Evolutionary conservation across 2,329 filamentous ascomycete genomes (phyloP).

Genomic region (Trichoderma sp.): DNA sequence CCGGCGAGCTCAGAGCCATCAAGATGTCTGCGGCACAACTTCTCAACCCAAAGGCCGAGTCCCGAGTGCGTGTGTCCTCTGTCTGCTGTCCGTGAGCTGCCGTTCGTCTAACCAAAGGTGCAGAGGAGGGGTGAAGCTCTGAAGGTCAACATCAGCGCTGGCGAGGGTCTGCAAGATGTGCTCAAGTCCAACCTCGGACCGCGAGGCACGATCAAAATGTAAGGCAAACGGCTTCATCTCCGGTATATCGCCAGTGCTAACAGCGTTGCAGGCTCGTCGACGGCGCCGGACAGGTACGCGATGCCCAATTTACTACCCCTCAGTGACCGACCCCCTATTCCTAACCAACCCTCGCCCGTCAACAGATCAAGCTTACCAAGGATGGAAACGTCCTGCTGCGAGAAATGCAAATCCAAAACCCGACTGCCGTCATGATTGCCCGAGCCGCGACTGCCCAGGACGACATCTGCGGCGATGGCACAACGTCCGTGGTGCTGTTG

Average conservation of each 20-base stretch:
- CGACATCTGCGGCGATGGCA: slow-evolving; percentile 97
- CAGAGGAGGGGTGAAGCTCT: slow-evolving; percentile 96
- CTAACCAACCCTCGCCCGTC: slow-evolving; percentile 27
- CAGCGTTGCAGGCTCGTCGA: slow-evolving; percentile 58
- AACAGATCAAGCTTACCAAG: slow-evolving; percentile 95
- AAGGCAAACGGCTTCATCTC: slow-evolving; percentile 23
- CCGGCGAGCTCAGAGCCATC: slow-evolving; percentile 18
- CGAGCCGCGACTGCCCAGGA: slow-evolving; percentile 93
- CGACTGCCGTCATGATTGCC: slow-evolving; percentile 84
- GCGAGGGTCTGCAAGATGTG: slow-evolving; percentile 90
- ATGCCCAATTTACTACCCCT: slow-evolving; percentile 29
- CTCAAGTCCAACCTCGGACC: slow-evolving; percentile 95
- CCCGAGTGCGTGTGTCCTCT: slow-evolving; percentile 64
- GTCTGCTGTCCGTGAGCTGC: background rate
- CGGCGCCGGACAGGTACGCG: slow-evolving; percentile 63
- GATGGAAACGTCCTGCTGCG: slow-evolving; percentile 85
- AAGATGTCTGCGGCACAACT: slow-evolving; percentile 95
- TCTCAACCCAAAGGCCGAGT: slow-evolving; percentile 98
- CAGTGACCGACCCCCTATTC: slow-evolving; percentile 27
- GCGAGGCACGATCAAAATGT: slow-evolving; percentile 95
- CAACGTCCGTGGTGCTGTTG: slow-evolving; percentile 90
- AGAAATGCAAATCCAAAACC: slow-evolving; percentile 95
- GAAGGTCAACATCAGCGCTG: slow-evolving; percentile 93
- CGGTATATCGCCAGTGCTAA: background rate
- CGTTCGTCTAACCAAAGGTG: slow-evolving; percentile 22